Conservation (phyloP, 2,329 filamentous ascomycete species). For the Cladorrhinum sp. region DNA sequence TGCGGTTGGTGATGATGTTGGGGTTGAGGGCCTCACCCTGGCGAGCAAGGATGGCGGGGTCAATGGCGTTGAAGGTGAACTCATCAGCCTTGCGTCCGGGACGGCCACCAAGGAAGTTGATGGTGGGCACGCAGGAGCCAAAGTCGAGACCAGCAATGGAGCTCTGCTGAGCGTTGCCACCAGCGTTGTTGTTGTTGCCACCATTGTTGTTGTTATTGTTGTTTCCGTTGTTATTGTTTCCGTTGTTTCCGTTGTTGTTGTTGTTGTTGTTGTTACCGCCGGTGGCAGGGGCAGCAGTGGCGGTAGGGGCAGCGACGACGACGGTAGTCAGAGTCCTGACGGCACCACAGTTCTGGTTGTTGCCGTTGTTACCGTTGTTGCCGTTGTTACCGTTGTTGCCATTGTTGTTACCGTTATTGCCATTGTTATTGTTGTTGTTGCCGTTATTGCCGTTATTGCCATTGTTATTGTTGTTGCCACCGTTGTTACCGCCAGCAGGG, state of each 20-base stretch:
- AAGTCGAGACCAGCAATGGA: conserved; percentile 45
- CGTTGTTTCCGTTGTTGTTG: conserved; percentile 16
- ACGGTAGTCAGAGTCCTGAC: conserved; percentile 29
- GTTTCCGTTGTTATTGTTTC: conserved; percentile 15
- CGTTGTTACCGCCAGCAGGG: conserved; percentile 14
- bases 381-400: neutral
- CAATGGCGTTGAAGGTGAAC: conserved; percentile 66
- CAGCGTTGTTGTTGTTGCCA: conserved; percentile 17
- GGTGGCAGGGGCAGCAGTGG: conserved; percentile 14
- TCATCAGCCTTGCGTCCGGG: conserved; percentile 55
- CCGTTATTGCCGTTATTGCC: neutral
- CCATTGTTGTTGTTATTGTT: conserved; percentile 16
- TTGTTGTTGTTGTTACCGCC: conserved; percentile 21
- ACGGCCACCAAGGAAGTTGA: conserved; percentile 58
- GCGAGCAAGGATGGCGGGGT: conserved; percentile 57
- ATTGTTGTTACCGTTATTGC: conserved; percentile 1
- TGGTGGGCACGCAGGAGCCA: conserved; percentile 53
- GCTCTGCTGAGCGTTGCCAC: conserved; percentile 31
- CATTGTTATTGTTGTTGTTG: neutral
- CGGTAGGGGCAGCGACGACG: conserved; percentile 27
- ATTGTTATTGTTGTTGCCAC: conserved; percentile 2
- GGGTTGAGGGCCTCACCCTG: conserved; percentile 66
- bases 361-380: neutral
- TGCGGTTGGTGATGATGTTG: conserved; percentile 70
- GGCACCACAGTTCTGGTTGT: conserved; percentile 32